Conservation (phyloP, 176 grass and related monocot genomes). For the Phyllostachys edulis region DNA sequence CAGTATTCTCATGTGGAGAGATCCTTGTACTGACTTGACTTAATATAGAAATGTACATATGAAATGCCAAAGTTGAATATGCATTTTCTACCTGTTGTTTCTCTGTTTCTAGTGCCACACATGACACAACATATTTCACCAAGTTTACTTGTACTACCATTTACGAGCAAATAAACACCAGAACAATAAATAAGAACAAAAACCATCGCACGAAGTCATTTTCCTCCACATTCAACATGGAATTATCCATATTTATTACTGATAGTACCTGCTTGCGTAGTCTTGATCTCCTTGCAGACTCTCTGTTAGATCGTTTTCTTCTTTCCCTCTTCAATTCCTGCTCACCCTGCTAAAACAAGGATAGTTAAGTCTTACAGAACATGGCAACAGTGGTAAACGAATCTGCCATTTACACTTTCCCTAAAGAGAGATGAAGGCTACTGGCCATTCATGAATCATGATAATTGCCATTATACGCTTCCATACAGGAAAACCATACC, state of each 20-base stretch:
- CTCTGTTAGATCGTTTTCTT: slow-evolving; percentile 92
- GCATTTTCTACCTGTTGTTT: background rate
- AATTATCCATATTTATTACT: slow-evolving; percentile 14
- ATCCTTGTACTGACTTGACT: background rate
- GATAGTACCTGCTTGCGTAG: slow-evolving; percentile 72
- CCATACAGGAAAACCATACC: slow-evolving; percentile 21
- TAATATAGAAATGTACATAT: background rate
- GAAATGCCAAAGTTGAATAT: background rate
- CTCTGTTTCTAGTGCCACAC: background rate
- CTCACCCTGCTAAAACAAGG: slow-evolving; percentile 56
- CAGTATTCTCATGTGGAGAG: background rate
- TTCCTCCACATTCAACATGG: background rate
- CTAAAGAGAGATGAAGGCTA: background rate
- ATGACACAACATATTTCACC: background rate
- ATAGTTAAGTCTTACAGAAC: background rate
- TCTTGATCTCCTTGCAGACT: slow-evolving; percentile 86
- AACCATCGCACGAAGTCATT: background rate
- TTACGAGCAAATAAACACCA: background rate
- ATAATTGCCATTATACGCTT: background rate
- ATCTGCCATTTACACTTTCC: background rate
- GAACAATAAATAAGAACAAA: background rate
- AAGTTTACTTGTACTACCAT: background rate
- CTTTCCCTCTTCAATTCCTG: slow-evolving; percentile 80
- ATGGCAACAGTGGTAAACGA: background rate
- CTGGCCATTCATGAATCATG: background rate